A percentile compares a stretch with the other conserved stretches of the same genome.
These are phyloP conservation scores for Petunia hybrid DNA, from an alignment of 305 asterid species.

Conservation along the genomic window DNA sequence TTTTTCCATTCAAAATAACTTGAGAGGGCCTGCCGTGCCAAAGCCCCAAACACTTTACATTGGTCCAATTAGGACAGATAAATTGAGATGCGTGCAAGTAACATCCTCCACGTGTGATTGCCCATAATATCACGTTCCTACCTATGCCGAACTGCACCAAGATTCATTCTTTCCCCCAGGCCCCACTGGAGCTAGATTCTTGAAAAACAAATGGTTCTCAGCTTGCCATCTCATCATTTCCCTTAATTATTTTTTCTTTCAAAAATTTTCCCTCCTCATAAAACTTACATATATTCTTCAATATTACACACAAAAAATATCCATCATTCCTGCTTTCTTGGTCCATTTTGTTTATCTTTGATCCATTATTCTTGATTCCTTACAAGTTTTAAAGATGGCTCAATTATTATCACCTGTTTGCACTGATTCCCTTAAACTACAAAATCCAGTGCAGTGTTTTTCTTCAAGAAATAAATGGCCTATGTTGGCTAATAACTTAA, in stretches of 20 bases:
- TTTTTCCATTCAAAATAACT: no score
- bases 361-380: conserved; percentile 24
- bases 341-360: not conserved
- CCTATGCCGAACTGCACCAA: not conserved
- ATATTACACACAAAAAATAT: conserved; percentile 31
- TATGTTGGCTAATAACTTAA: conserved; percentile 38
- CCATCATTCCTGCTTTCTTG: conserved; percentile 29
- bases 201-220: conserved; percentile 55
- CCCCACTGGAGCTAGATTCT: conserved; percentile 46
- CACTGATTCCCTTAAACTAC: conserved; percentile 74
- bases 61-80: not conserved
- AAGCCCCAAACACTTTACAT: not conserved
- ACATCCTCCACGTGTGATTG: conserved; percentile 54
- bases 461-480: conserved; percentile 55
- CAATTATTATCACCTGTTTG: conserved; percentile 73
- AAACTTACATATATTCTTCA: conserved; percentile 35
- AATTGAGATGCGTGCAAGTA: conserved; percentile 50
- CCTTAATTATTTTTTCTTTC: conserved; percentile 29
- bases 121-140: conserved; percentile 20
- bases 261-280: conserved; percentile 52
- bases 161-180: conserved; percentile 36
- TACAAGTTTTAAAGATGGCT: conserved; percentile 58
- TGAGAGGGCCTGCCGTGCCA: no score
- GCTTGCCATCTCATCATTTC: conserved; percentile 68
- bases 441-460: conserved; percentile 52